Conservation (phyloP, 1,284 basidiomycete genomes). For the Vanrija pseudolonga region DNA sequence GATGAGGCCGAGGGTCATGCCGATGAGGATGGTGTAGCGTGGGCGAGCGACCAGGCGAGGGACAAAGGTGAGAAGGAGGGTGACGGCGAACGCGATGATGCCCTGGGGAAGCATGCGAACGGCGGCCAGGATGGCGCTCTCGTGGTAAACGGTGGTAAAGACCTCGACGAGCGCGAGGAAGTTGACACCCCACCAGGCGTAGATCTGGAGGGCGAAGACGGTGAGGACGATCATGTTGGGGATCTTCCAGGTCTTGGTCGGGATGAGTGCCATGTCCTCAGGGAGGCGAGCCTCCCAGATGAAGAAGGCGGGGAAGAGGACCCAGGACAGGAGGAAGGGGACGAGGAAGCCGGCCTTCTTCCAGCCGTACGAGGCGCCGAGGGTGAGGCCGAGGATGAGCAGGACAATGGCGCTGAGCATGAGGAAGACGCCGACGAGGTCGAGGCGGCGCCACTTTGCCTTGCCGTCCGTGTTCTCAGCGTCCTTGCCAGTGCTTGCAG, state of each 20-base stretch:
- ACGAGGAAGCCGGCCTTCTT: conserved; percentile 42
- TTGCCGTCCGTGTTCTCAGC: neutral
- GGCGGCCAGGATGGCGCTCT: conserved; percentile 27
- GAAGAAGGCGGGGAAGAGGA: conserved; percentile 36
- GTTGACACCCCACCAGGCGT: conserved; percentile 38
- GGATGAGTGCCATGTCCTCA: conserved; percentile 36
- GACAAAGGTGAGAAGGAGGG: conserved; percentile 11
- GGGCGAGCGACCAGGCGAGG: conserved; percentile 22
- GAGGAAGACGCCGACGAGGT: conserved; percentile 31
- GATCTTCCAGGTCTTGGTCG: conserved; percentile 37
- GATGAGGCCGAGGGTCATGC: conserved; percentile 21
- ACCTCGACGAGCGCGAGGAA: conserved; percentile 22
- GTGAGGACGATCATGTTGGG: conserved; percentile 42
- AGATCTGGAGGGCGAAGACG: conserved; percentile 33
- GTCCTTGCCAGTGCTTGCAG: conserved; percentile 24
- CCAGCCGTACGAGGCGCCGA: conserved; percentile 41
- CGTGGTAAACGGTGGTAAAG: conserved; percentile 17
- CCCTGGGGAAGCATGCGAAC: conserved; percentile 31
- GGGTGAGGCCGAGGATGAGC: conserved; percentile 43
- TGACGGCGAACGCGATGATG: conserved; percentile 13
- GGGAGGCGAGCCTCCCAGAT: conserved; percentile 33
- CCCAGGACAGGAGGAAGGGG: conserved; percentile 40
- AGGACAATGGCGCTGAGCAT: conserved; percentile 40
- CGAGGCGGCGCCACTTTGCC: conserved; percentile 36
- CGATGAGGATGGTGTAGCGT: conserved; percentile 25